Conservation (phyloP, 1,284 basidiomycete genomes). For the Boletus sp. region DNA sequence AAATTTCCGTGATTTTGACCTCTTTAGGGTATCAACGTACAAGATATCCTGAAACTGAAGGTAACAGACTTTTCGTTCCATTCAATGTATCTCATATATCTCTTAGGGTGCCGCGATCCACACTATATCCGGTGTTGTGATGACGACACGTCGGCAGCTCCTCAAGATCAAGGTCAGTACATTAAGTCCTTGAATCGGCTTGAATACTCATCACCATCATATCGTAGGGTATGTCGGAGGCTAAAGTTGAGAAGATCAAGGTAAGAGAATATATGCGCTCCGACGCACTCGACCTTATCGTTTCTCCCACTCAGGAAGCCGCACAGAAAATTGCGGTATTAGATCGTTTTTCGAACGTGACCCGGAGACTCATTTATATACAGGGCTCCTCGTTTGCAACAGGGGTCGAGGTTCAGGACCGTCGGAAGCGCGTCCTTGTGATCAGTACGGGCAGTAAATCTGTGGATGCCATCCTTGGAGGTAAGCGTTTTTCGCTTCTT, state of each 20-base stretch:
- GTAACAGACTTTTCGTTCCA: conserved; percentile 40
- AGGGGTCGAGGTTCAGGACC: conserved; percentile 86
- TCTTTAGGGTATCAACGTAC: conserved; percentile 86
- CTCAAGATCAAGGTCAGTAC: conserved; percentile 84
- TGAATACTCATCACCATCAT: conserved; percentile 12
- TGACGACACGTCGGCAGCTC: conserved; percentile 86
- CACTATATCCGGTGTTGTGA: conserved; percentile 80
- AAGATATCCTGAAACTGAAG: conserved; percentile 93
- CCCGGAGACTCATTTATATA: conserved; percentile 6
- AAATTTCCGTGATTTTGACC: conserved; percentile 7
- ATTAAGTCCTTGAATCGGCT: conserved; percentile 16
- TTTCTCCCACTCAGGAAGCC: conserved; percentile 63
- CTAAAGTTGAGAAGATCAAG: conserved; percentile 96
- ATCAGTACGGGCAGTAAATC: conserved; percentile 92
- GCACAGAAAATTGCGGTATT: conserved; percentile 80
- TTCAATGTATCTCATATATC: conserved; percentile 7
- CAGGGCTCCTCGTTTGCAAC: conserved; percentile 89
- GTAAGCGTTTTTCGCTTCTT: conserved; percentile 40
- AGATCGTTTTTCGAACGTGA: neutral
- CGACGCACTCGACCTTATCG: conserved; percentile 7
- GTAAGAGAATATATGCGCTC: conserved; percentile 45
- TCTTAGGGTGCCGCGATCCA: conserved; percentile 72
- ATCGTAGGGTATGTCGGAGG: conserved; percentile 78
- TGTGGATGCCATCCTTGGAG: conserved; percentile 87
- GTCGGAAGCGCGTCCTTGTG: conserved; percentile 74